Evolutionary conservation across 2,329 filamentous ascomycete genomes (phyloP), one percentile per base, ranked within the genome.

Genomic region (Laburnicola sp.): DNA sequence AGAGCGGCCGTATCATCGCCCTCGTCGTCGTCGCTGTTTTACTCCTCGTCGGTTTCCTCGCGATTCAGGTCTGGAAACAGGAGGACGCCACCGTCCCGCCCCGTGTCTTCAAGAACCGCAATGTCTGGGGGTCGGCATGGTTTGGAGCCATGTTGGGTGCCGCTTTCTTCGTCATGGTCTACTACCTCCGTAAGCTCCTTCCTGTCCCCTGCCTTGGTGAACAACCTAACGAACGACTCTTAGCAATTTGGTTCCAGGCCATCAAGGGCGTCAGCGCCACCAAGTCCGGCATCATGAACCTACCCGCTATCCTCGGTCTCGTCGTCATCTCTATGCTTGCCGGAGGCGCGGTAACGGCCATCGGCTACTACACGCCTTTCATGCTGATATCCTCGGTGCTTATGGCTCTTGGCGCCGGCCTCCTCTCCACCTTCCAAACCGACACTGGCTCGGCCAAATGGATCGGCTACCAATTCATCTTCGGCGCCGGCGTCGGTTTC

Each of bases 301-400:
- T 80, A 3, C 76, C 77, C 10, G 67, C 77, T 47, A 74, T 79
- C 44, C 70, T 80, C 25, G 71, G 71, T 28, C 64, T 78, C 26
- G 76, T 79, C 56, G 52, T 78, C 60, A 53, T 76, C 48, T 75
- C 74, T 45, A 69, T 79, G 55, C 30, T 73, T 23, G 59, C 65
- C 22, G 77, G 77, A 40, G 65, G 58, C 31, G 36, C 65, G 22
- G 70, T 78, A 43, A 76, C 75, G 3, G 54, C 61, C 1, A 48
- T 76, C 22, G 78, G 78, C 36, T 79, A 79, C 69, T 79, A 80
- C 68, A 78, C 76, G 0, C 77, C 77, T 2, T 80, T 80, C 61
- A 74, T 79, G 65, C 70, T 78, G 34, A 51, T 64, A 21, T 73
- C 69, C 1, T 67, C 69, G 1, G 59, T 78, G 26, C 53, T 79